Conservation (phyloP, 768 basidiomycete species). For the Sarcodon aspratus region DNA sequence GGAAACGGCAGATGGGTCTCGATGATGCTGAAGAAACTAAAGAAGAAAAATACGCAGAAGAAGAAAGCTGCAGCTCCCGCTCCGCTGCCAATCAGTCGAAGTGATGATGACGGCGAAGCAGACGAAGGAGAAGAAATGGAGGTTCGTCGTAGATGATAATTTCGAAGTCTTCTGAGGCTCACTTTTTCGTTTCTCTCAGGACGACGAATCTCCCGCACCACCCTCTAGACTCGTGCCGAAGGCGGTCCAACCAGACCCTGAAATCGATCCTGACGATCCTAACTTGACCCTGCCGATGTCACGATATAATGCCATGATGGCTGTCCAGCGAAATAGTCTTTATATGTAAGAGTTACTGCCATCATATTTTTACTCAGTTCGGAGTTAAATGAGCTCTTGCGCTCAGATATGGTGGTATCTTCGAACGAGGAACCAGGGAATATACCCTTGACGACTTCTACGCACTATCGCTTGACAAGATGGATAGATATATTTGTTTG, state of each 20-base stretch:
- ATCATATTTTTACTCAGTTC: neutral
- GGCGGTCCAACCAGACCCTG: slow-evolving; percentile 13
- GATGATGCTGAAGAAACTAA: slow-evolving; percentile 57
- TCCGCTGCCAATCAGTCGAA: neutral
- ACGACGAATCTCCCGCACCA: neutral
- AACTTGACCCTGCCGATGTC: slow-evolving; percentile 49
- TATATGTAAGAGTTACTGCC: slow-evolving; percentile 54
- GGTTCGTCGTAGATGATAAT: slow-evolving; percentile 7
- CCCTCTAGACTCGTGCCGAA: neutral
- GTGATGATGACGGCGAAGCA: slow-evolving; percentile 9
- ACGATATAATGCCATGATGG: slow-evolving; percentile 84
- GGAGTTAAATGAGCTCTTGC: neutral
- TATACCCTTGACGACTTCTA: slow-evolving; percentile 89
- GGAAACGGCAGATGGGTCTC: slow-evolving; percentile 75
- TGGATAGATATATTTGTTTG: slow-evolving; percentile 68
- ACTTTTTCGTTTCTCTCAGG: neutral
- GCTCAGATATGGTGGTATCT: slow-evolving; percentile 80
- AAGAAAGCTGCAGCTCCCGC: slow-evolving; percentile 10
- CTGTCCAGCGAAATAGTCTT: slow-evolving; percentile 72
- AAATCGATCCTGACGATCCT: slow-evolving; percentile 54
- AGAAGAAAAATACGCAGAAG: slow-evolving; percentile 42
- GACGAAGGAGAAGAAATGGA: slow-evolving; percentile 9
- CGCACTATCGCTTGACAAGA: slow-evolving; percentile 69
- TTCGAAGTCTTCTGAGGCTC: slow-evolving; percentile 5
- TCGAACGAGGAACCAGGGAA: slow-evolving; percentile 71